These are phyloP conservation scores for Euphrasia confusa DNA, from an alignment of 257 asterid species.

Conservation along the genomic window DNA sequence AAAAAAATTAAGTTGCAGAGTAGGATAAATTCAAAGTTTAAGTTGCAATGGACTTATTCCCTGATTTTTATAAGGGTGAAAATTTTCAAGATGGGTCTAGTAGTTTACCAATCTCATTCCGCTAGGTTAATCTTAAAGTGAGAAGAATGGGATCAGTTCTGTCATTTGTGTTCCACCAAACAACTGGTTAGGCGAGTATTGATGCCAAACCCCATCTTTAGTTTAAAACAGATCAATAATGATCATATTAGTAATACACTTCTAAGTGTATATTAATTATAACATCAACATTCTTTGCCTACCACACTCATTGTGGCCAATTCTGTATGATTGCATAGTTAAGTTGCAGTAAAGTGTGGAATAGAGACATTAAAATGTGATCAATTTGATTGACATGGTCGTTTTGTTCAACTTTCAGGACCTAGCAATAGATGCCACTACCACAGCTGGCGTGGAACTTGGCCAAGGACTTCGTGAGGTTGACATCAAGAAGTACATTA, in stretches of 20 bases:
- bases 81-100: neutral
- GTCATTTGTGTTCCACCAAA: neutral
- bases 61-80: neutral
- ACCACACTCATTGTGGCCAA: neutral
- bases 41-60: too few relatives aligned
- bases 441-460: constrained; percentile 77
- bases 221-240: too few relatives aligned
- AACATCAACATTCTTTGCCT: constrained; percentile 2
- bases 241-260: too few relatives aligned
- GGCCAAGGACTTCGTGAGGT: constrained; percentile 94
- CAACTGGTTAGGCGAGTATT: neutral
- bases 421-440: constrained; percentile 82
- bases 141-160: neutral
- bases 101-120: neutral
- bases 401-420: constrained; percentile 51
- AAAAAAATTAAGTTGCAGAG: too few relatives aligned
- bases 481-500: constrained; percentile 87
- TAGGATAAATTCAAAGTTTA: too few relatives aligned
- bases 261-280: neutral
- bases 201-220: too few relatives aligned
- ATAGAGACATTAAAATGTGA: too few relatives aligned
- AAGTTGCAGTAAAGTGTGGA: too few relatives aligned
- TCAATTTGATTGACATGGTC: neutral
- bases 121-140: neutral
- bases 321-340: neutral